A percentile compares a stretch with the other conserved stretches of the same genome.
Evolutionary conservation across 75 land plant species (phyloP).

Genomic region (Azolla pinnata): DNA sequence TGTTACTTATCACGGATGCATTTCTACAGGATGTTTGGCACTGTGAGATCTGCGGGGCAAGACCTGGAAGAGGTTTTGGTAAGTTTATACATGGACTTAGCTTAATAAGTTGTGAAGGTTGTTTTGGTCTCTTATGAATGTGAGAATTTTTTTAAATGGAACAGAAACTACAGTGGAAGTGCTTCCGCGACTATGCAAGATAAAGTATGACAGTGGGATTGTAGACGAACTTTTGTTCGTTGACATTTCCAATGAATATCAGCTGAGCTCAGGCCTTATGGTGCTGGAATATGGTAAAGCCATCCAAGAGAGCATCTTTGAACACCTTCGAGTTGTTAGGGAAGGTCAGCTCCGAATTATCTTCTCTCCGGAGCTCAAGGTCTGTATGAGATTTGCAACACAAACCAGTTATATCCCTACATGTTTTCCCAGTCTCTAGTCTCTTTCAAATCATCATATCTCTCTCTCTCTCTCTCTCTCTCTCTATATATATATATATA

Average conservation of each 20-base stretch:
- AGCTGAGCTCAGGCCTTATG: slow-evolving; percentile 54
- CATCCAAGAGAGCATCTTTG: slow-evolving; percentile 83
- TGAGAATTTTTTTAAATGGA: neutral
- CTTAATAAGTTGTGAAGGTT: neutral
- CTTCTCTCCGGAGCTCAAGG: slow-evolving; percentile 73
- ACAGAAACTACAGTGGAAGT: slow-evolving; percentile 40
- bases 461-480: too few relatives aligned
- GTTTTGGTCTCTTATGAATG: neutral
- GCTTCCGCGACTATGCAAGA: slow-evolving; percentile 53
- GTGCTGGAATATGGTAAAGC: slow-evolving; percentile 70
- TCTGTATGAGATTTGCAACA: neutral
- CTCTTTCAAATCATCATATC: too few relatives aligned
- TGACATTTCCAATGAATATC: slow-evolving; percentile 59
- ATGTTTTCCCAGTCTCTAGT: neutral
- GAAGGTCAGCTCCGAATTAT: slow-evolving; percentile 75
- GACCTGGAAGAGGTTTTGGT: slow-evolving; percentile 97
- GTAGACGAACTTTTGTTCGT: slow-evolving; percentile 73
- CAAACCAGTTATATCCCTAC: neutral
- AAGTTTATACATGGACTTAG: slow-evolving; percentile 14
- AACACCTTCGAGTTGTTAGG: slow-evolving; percentile 80
- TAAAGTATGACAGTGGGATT: slow-evolving; percentile 81
- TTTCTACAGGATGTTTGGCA: slow-evolving; percentile 89
- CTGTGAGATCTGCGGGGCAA: slow-evolving; percentile 94
- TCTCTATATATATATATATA: too few relatives aligned
- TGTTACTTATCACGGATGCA: neutral